A percentile compares a stretch with the other conserved stretches of the same genome.
Evolutionary conservation across 345 rosid genomes (phyloP).

Genomic region (Syzygium oleosum): DNA sequence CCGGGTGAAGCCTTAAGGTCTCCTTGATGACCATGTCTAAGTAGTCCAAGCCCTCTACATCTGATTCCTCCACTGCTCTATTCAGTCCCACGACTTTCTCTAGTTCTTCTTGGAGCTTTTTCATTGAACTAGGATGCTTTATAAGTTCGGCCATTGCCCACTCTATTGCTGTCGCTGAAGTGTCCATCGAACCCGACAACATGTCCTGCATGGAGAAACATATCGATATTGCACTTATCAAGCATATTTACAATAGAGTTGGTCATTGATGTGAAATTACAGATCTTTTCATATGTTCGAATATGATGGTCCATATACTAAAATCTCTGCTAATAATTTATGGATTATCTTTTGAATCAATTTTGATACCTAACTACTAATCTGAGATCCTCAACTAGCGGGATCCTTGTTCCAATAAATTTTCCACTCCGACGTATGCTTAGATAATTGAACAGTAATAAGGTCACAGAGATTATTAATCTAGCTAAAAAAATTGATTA

Average conservation of each 20-base stretch:
- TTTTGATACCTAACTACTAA: not conserved
- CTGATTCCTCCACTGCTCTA: slow-evolving; percentile 36
- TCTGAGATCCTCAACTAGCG: not conserved
- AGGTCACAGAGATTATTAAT: not conserved
- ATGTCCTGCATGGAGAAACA: slow-evolving; percentile 11
- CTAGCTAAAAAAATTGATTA: not conserved
- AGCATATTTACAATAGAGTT: not conserved
- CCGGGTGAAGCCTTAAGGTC: slow-evolving; percentile 38
- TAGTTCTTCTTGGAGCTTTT: slow-evolving; percentile 26
- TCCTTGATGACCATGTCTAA: slow-evolving; percentile 39
- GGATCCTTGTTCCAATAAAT: not conserved
- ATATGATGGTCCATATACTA: too few species aligned
- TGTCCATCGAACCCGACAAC: slow-evolving; percentile 13
- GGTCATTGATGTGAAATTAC: too few species aligned
- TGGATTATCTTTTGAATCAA: too few species aligned
- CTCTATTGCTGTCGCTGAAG: slow-evolving; percentile 16
- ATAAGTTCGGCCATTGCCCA: slow-evolving; percentile 30
- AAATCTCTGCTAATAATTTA: too few species aligned
- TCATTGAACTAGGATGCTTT: slow-evolving; percentile 16
- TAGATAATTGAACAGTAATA: not conserved
- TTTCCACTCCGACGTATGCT: not conserved
- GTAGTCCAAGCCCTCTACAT: slow-evolving; percentile 20
- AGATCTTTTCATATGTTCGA: too few species aligned
- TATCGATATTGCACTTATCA: not conserved
- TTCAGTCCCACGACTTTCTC: slow-evolving; percentile 22